Conservation (phyloP, 163 green algal genomes). For the Coccomyxa subellipsoidea region DNA sequence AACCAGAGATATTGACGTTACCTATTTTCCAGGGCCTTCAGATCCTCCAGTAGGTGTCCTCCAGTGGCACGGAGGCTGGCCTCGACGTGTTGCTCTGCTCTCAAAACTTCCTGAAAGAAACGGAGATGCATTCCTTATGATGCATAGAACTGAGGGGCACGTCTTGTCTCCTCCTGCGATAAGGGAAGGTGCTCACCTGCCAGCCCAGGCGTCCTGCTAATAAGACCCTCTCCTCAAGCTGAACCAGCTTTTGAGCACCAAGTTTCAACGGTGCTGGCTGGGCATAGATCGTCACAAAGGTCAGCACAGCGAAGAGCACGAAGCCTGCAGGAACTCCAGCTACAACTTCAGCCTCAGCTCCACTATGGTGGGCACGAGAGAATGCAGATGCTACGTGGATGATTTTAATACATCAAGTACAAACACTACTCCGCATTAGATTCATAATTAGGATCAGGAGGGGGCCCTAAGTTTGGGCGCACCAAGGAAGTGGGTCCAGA, state of each 20-base stretch:
- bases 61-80: background rate
- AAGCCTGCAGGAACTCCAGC: background rate
- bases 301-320: slow-evolving; percentile 50
- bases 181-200: background rate
- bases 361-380: background rate
- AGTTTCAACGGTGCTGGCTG: slow-evolving; percentile 35
- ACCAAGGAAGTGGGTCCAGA: slow-evolving; percentile 88
- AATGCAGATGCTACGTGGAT: background rate
- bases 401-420: too few relatives aligned
- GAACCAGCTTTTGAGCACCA: slow-evolving; percentile 6
- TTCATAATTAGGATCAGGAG: too few relatives aligned
- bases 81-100: background rate
- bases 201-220: background rate
- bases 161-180: background rate
- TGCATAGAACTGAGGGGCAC: too few relatives aligned
- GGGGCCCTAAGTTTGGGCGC: slow-evolving; percentile 7
- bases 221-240: slow-evolving; percentile 21
- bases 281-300: slow-evolving; percentile 38
- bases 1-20: too few relatives aligned
- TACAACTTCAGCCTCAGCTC: background rate
- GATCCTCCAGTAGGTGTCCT: too few relatives aligned
- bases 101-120: background rate
- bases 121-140: background rate
- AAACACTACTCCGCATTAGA: too few relatives aligned
- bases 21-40: background rate